phyloP scores from a whole-genome alignment of 1,284 basidiomycete species.

The Hymenochaete sp. region DNA sequence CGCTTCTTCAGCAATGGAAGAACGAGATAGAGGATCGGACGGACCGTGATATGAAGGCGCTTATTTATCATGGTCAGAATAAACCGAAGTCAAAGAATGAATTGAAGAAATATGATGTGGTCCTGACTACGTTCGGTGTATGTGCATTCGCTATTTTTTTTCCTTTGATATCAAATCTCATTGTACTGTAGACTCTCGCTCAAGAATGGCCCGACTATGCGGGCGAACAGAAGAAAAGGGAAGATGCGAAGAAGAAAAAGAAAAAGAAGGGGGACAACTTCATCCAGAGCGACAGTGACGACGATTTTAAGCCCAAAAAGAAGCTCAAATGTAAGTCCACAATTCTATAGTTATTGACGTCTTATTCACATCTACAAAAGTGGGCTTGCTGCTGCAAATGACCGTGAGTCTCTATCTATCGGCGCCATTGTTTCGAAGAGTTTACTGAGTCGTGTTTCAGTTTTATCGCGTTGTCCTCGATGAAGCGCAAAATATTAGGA shows the following conservation, averaged over 20 bases:
- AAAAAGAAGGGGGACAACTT: conserved; percentile 31
- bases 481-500: conserved; percentile 65
- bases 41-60: conserved; percentile 52
- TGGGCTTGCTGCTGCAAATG: too few relatives aligned
- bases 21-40: conserved; percentile 58
- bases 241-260: conserved; percentile 33
- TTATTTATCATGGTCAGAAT: conserved; percentile 58
- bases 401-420: too few relatives aligned
- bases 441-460: too few relatives aligned
- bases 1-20: conserved; percentile 65
- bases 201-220: conserved; percentile 55
- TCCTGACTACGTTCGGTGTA: conserved; percentile 19
- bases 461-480: conserved; percentile 60
- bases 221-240: conserved; percentile 46
- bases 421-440: too few relatives aligned
- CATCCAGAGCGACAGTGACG: too few relatives aligned
- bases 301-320: too few relatives aligned
- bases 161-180: too few relatives aligned
- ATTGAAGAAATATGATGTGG: conserved; percentile 48
- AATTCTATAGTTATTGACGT: conserved; percentile 15
- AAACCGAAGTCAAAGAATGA: conserved; percentile 43
- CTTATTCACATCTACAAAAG: too few relatives aligned
- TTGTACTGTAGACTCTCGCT: too few relatives aligned
- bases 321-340: too few relatives aligned
- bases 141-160: conserved; percentile 6